A percentile compares a stretch with the other conserved stretches of the same genome.
Evolutionary conservation across 1,284 basidiomycete genomes (phyloP).

Genomic region (Naganishia liquefaciens): DNA sequence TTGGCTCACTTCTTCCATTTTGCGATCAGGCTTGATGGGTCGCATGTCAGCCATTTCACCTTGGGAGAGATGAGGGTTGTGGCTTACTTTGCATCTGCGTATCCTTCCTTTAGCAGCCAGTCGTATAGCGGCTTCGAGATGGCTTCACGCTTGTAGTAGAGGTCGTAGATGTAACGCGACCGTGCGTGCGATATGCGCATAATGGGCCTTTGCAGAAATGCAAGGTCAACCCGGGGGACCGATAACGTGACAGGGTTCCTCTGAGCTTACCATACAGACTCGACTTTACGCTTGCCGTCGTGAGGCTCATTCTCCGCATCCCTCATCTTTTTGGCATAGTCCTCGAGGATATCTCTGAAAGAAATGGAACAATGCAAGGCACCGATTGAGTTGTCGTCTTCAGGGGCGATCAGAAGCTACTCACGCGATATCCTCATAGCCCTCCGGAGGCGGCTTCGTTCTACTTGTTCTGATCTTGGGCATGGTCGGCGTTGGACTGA

Average conservation of each 20-base stretch:
- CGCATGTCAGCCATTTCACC: not conserved
- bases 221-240: not conserved
- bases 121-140: slow-evolving; percentile 93
- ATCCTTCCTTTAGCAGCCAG: slow-evolving; percentile 96
- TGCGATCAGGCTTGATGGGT: slow-evolving; percentile 76
- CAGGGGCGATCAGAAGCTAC: slow-evolving; percentile 37
- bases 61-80: not conserved
- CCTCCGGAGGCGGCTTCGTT: slow-evolving; percentile 94
- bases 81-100: slow-evolving; percentile 92
- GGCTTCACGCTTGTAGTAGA: slow-evolving; percentile 98
- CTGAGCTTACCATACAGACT: slow-evolving; percentile 75
- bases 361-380: not conserved
- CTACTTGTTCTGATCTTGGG: slow-evolving; percentile 92
- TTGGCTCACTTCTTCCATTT: slow-evolving; percentile 86
- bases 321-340: slow-evolving; percentile 94
- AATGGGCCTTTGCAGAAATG: slow-evolving; percentile 63
- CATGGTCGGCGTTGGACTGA: slow-evolving; percentile 60
- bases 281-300: slow-evolving; percentile 95
- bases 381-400: slow-evolving; percentile 16
- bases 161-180: slow-evolving; percentile 94
- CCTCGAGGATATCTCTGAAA: slow-evolving; percentile 73
- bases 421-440: slow-evolving; percentile 90
- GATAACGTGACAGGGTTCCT: not conserved
- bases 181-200: slow-evolving; percentile 96
- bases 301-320: slow-evolving; percentile 97